These are phyloP conservation scores for Mycotypha africana DNA, from an alignment of 371 early-diverging fungal genomes.

Conservation along the genomic window DNA sequence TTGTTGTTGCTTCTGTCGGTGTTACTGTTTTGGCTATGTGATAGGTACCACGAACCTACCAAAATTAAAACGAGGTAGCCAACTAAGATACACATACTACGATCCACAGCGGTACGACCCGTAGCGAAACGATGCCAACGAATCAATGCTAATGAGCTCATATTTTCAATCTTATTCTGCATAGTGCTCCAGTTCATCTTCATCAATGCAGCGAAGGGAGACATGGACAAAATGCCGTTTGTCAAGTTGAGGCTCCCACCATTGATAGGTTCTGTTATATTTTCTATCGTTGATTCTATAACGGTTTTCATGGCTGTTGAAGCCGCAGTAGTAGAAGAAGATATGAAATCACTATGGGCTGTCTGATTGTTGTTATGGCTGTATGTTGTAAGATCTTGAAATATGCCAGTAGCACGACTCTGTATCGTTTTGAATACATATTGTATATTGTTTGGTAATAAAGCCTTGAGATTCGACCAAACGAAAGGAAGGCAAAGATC, in stretches of 20 bases:
- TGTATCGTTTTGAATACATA: constrained; percentile 1
- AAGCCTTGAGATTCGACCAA: constrained; percentile 18
- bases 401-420: not conserved
- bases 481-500: constrained; percentile 30
- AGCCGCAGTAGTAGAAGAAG: not conserved
- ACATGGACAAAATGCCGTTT: too few relatives aligned
- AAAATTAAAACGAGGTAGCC: constrained; percentile 44
- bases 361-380: too few relatives aligned
- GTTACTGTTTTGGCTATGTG: constrained; percentile 11
- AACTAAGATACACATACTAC: constrained; percentile 40
- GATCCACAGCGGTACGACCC: constrained; percentile 37
- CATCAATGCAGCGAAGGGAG: not conserved
- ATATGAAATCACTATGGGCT: too few relatives aligned
- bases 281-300: not conserved
- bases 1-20: not conserved
- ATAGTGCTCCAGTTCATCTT: constrained; percentile 11
- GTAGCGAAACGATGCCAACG: constrained; percentile 49
- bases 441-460: constrained; percentile 5
- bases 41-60: constrained; percentile 47
- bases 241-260: too few relatives aligned
- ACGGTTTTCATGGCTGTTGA: not conserved
- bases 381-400: too few relatives aligned
- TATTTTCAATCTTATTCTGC: constrained; percentile 19
- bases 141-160: constrained; percentile 8
- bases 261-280: not conserved